Percentiles rank a stretch among this genome's conserved stretches.
Conservation (phyloP, 441 rosid genomes). For the Populus hybrid region DNA sequence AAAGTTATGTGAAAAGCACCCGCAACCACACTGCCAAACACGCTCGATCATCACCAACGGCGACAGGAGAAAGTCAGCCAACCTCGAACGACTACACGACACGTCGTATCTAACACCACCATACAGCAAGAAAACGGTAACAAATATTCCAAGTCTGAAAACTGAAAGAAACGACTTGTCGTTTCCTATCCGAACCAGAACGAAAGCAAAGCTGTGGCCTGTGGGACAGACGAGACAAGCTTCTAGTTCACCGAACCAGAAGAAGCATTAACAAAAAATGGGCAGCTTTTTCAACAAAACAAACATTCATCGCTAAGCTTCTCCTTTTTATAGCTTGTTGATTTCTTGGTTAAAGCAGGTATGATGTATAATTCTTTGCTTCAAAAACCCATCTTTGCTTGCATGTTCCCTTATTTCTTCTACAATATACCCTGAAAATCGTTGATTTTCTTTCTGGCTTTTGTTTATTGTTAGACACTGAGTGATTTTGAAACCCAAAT, state of each 20-base stretch:
- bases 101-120: neutral
- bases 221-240: neutral
- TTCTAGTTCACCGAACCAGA: constrained; percentile 1
- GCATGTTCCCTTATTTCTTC: constrained; percentile 2
- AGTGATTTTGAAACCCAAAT: neutral
- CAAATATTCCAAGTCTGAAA: neutral
- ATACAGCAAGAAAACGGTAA: neutral
- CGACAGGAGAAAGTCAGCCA: too few relatives aligned
- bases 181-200: neutral
- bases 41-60: too few relatives aligned
- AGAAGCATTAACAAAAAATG: neutral
- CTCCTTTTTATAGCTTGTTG: neutral
- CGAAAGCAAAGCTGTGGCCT: neutral
- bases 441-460: neutral
- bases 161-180: neutral
- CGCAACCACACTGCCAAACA: too few relatives aligned
- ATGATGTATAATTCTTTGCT: constrained; percentile 46
- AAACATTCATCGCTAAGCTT: constrained; percentile 19
- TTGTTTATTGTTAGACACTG: neutral
- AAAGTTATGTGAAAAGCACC: too few relatives aligned
- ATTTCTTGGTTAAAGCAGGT: neutral
- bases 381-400: constrained; percentile 17
- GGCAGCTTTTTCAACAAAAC: neutral
- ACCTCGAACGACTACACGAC: neutral
- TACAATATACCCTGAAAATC: neutral